Evolutionary conservation across 2,329 filamentous ascomycete genomes (phyloP).

Genomic region (Botrytis galanthina): DNA sequence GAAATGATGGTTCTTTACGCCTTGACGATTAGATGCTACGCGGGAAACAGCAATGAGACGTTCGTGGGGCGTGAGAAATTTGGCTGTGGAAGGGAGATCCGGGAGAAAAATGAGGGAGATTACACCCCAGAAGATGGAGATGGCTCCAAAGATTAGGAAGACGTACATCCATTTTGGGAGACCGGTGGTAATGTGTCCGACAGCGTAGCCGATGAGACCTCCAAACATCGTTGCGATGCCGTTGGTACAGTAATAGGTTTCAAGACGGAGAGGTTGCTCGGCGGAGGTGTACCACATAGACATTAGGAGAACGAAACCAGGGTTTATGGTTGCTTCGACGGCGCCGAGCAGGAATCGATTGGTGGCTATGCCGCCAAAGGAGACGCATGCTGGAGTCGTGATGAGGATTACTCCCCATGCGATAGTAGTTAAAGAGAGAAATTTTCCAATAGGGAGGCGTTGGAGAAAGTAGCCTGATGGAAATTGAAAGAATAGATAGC

Average conservation of each 20-base stretch:
- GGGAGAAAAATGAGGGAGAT: constrained; percentile 57
- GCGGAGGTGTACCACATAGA: constrained; percentile 43
- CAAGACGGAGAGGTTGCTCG: constrained; percentile 42
- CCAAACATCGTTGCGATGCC: constrained; percentile 49
- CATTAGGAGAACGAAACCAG: constrained; percentile 45
- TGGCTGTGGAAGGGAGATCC: constrained; percentile 60
- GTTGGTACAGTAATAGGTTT: constrained; percentile 43
- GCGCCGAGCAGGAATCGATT: constrained; percentile 56
- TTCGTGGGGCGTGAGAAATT: constrained; percentile 58
- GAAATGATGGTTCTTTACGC: constrained; percentile 53
- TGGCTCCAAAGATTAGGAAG: constrained; percentile 57
- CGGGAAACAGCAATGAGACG: constrained; percentile 53
- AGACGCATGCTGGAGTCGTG: constrained; percentile 50
- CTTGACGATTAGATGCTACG: constrained; percentile 50
- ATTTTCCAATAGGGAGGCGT: constrained; percentile 48
- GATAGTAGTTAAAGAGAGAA: constrained; percentile 46
- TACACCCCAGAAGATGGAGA: constrained; percentile 54
- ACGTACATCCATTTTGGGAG: constrained; percentile 55
- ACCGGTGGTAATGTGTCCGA: constrained; percentile 56
- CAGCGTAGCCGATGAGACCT: constrained; percentile 45
- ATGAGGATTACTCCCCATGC: constrained; percentile 50
- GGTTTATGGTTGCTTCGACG: constrained; percentile 54
- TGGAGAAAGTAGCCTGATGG: constrained; percentile 48
- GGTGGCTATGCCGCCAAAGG: constrained; percentile 59
- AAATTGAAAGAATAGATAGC: constrained; percentile 47